These are phyloP conservation scores for Fusarium transvaalense DNA, from an alignment of 2,329 filamentous ascomycete genomes.

Conservation along the genomic window DNA sequence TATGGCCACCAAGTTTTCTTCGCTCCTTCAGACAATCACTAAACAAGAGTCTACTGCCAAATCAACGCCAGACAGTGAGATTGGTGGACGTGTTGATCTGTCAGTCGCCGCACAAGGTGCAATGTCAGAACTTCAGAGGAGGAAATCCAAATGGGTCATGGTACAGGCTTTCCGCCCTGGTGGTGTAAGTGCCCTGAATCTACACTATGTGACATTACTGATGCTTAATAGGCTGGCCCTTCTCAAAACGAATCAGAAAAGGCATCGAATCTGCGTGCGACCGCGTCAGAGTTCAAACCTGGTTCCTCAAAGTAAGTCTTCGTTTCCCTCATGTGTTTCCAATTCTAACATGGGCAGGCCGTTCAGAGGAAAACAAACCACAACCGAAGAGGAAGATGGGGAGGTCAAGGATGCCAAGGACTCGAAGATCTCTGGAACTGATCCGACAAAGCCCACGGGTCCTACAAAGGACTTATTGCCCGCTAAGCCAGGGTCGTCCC, in stretches of 20 bases:
- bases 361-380: conserved; percentile 36
- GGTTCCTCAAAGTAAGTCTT: conserved; percentile 54
- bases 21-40: conserved; percentile 74
- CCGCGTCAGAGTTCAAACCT: conserved; percentile 75
- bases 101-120: conserved; percentile 79
- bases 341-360: conserved; percentile 31
- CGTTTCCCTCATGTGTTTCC: not conserved
- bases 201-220: conserved; percentile 25
- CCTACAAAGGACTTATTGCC: conserved; percentile 53
- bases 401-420: conserved; percentile 74
- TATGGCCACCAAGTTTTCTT: conserved; percentile 78
- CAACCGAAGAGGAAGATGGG: conserved; percentile 75
- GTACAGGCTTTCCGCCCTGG: conserved; percentile 79
- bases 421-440: conserved; percentile 33
- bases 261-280: conserved; percentile 65
- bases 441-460: conserved; percentile 26
- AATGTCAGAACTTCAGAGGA: conserved; percentile 75
- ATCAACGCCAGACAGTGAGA: conserved; percentile 61
- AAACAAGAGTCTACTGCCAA: conserved; percentile 69
- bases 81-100: conserved; percentile 77
- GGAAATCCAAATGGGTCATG: conserved; percentile 77
- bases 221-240: conserved; percentile 47
- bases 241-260: conserved; percentile 50
- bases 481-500: conserved; percentile 48
- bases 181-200: conserved; percentile 60